phyloP scores from a whole-genome alignment of 192 early-diverging fungal species.

The Coemansia aciculifera region DNA sequence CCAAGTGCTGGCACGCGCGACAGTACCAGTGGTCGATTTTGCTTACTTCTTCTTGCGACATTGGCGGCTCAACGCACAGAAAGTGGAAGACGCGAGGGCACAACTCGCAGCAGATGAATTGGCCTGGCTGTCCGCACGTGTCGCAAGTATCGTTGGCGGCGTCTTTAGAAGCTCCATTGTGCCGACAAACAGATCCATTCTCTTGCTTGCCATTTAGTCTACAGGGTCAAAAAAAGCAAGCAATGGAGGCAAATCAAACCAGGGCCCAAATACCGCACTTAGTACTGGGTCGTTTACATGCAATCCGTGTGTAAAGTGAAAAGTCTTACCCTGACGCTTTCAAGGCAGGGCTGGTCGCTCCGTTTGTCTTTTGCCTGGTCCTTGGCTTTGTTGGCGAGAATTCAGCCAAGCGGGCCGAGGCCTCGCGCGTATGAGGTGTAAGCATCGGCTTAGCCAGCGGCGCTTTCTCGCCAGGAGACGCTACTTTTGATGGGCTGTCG shows the following conservation, averaged over 20 bases:
- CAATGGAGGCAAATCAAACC: slow-evolving; percentile 5
- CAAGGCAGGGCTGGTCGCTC: background rate
- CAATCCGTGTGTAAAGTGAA: background rate
- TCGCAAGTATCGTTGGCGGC: slow-evolving; percentile 45
- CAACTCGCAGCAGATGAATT: slow-evolving; percentile 52
- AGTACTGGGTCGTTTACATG: background rate
- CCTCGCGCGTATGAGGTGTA: background rate
- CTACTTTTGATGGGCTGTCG: background rate
- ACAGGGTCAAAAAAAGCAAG: slow-evolving; percentile 2
- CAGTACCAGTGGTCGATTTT: slow-evolving; percentile 53
- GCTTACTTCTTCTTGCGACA: slow-evolving; percentile 31
- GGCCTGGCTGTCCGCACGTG: slow-evolving; percentile 46
- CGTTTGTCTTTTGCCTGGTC: slow-evolving; percentile 7
- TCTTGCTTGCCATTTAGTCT: slow-evolving; percentile 7
- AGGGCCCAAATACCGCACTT: background rate
- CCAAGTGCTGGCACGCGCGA: slow-evolving; percentile 33
- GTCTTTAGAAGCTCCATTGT: background rate
- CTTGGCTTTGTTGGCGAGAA: background rate
- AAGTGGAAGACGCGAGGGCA: slow-evolving; percentile 54
- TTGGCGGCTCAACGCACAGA: slow-evolving; percentile 48
- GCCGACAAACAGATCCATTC: slow-evolving; percentile 7
- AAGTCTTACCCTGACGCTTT: background rate
- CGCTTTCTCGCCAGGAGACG: background rate
- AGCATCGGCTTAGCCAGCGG: background rate
- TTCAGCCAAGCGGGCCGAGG: background rate